Base-by-base conservation (phyloP, 108 stramenopile species). In the Skeletonema costatum region DNA sequence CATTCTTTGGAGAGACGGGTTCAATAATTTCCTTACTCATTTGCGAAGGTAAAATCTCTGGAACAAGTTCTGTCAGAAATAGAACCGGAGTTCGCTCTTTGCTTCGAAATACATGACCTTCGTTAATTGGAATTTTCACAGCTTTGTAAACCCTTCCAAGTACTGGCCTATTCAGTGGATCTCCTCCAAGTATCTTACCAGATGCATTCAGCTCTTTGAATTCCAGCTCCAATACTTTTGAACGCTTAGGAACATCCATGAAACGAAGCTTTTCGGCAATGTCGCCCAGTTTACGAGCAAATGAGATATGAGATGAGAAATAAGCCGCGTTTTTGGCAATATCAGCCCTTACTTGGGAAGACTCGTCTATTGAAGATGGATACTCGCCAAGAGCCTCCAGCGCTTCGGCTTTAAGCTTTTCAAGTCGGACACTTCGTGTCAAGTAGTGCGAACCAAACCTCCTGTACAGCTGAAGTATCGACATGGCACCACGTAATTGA, bases 31-130 rank as follows among this genome's bases (percentile, higher is more conserved):
- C 71, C 19, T 76, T 78, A 61, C 21, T 44, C 68, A 19, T 1
- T 38, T 64, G 63, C 25, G 41, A 64, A 64, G 33, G 41, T 21
- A 64, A 19, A 64, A 30, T 73, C 80, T 42, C 71, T 71, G 70
- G 82, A 32, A 89, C 30, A 7, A 89, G 60, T 71, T 96, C 95
- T 38, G 89, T 78, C 14, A 93, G 73, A 14, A 96, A 63, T 19
- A 96, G 80, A 0, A 96, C 90, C 9, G 95, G 95, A 33, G 95
- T 96, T 17, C 95, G 81, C 71, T 90, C 95, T 51, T 96, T 96
- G 70, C 93, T 93, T 64, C 95, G 85, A 76, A 96, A 96, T 0
- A 96, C 95, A 73, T 93, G 92, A 4, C 95, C 95, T 86, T 96
- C 95, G 38, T 75, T 87, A 12, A 78, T 75, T 8, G 94, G 94